These are phyloP conservation scores for Pseudomicrostroma phylloplanum DNA, from an alignment of 1,284 basidiomycete species.

Conservation along the genomic window DNA sequence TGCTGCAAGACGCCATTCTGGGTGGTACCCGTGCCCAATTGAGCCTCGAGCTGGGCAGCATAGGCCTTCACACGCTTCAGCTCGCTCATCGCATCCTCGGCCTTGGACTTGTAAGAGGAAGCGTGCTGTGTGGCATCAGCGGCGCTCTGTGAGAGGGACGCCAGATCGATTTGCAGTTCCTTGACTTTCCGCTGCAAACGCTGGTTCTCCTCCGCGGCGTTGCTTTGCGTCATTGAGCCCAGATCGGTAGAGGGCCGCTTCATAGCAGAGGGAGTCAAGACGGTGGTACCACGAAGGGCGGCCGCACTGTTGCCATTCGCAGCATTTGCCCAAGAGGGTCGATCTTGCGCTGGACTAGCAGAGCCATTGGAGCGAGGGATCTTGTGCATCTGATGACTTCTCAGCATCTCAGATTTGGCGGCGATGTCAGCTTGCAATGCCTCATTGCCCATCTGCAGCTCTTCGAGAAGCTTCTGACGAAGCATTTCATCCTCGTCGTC, in stretches of 20 bases:
- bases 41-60: too few species aligned
- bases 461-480: slow-evolving; percentile 63
- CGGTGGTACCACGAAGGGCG: not conserved
- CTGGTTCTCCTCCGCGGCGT: not conserved
- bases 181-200: slow-evolving; percentile 62
- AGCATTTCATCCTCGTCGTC: slow-evolving; percentile 57
- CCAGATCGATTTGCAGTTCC: slow-evolving; percentile 62
- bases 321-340: slow-evolving; percentile 11
- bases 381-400: slow-evolving; percentile 17
- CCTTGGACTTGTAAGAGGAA: slow-evolving; percentile 61
- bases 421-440: slow-evolving; percentile 44
- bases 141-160: slow-evolving; percentile 60
- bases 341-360: too few species aligned
- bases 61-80: not conserved
- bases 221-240: not conserved
- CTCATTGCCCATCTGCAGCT: slow-evolving; percentile 57
- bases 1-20: too few species aligned
- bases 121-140: slow-evolving; percentile 53
- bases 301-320: not conserved
- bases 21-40: too few species aligned
- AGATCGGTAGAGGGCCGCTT: slow-evolving; percentile 2
- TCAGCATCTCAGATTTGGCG: slow-evolving; percentile 39
- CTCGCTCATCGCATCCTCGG: slow-evolving; percentile 6
- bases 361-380: too few species aligned
- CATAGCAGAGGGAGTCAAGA: not conserved